phyloP scores from a whole-genome alignment of 352 stramenopile species.

The Globisporangium takayamanum region DNA sequence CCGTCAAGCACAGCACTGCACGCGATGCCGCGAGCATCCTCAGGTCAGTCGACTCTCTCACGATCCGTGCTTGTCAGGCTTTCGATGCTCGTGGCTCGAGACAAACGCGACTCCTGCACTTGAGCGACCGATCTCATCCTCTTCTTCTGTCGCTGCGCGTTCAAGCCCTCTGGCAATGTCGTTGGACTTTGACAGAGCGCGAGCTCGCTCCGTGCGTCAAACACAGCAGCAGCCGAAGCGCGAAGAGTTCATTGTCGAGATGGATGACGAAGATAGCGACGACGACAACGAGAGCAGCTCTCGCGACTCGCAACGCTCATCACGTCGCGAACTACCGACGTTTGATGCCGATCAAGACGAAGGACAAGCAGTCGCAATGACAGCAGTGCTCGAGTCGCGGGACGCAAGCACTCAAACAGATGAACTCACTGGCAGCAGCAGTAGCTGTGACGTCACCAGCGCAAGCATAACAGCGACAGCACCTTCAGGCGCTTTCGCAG shows the following conservation, averaged over 20 bases:
- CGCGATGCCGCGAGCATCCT: not conserved
- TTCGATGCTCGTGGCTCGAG: not conserved
- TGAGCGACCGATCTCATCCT: not conserved
- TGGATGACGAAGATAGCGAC: not conserved
- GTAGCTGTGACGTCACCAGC: no score
- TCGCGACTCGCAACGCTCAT: not conserved
- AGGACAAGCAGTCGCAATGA: no score
- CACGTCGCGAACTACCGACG: no score
- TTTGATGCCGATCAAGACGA: no score
- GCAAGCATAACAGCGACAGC: no score
- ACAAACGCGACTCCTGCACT: no score
- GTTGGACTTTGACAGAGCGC: constrained; percentile 12
- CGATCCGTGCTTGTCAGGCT: not conserved
- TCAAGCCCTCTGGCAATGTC: constrained; percentile 27
- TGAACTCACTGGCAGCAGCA: no score
- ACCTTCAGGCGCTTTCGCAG: no score
- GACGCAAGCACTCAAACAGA: no score
- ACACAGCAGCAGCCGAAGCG: not conserved
- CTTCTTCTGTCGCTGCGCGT: not conserved
- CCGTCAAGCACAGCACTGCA: not conserved
- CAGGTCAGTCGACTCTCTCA: not conserved
- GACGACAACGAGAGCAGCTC: not conserved
- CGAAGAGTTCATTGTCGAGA: constrained; percentile 7
- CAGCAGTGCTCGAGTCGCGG: no score
- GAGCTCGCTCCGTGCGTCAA: not conserved